phyloP scores from a whole-genome alignment of 495 filamentous ascomycete species.

The Hypoxylon cercidicola region DNA sequence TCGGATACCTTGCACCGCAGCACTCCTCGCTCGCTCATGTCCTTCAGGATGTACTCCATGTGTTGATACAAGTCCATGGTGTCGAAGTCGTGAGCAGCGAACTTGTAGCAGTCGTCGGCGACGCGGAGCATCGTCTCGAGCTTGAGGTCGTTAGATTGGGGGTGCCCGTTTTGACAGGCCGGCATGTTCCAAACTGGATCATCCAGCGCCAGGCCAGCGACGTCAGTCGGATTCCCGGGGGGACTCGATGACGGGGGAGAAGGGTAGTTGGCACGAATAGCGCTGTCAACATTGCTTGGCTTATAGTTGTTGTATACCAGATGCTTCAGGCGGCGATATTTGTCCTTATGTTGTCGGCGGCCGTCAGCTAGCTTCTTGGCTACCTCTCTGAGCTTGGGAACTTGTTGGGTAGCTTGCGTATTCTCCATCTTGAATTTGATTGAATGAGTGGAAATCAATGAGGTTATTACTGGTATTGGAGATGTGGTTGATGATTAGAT shows the following conservation, averaged over 20 bases:
- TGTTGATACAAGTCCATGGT: slow-evolving; percentile 23
- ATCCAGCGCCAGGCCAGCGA: too few species aligned
- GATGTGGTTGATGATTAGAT: too few species aligned
- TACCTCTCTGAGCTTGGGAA: neutral
- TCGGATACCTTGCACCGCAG: neutral
- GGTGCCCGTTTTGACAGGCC: neutral
- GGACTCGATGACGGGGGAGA: neutral
- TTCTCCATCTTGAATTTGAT: neutral
- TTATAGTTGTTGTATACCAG: slow-evolving; percentile 14
- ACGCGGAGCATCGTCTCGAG: slow-evolving; percentile 16
- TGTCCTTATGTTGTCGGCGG: slow-evolving; percentile 4
- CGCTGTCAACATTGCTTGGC: neutral
- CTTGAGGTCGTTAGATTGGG: neutral
- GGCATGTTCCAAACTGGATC: slow-evolving; percentile 2
- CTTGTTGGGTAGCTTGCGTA: neutral
- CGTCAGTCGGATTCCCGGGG: neutral
- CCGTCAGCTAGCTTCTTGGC: slow-evolving; percentile 20
- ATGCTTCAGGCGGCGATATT: slow-evolving; percentile 1
- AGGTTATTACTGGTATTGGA: too few species aligned
- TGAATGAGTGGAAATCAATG: neutral
- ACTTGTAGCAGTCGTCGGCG: slow-evolving; percentile 1
- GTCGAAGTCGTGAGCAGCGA: slow-evolving; percentile 15
- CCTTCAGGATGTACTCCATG: slow-evolving; percentile 8
- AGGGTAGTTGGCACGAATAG: neutral
- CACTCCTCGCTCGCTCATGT: neutral